A percentile compares a stretch with the other conserved stretches of the same genome.
Evolutionary conservation across 1,139 yeast species (phyloP).

Genomic region (Williopsis jadinii): DNA sequence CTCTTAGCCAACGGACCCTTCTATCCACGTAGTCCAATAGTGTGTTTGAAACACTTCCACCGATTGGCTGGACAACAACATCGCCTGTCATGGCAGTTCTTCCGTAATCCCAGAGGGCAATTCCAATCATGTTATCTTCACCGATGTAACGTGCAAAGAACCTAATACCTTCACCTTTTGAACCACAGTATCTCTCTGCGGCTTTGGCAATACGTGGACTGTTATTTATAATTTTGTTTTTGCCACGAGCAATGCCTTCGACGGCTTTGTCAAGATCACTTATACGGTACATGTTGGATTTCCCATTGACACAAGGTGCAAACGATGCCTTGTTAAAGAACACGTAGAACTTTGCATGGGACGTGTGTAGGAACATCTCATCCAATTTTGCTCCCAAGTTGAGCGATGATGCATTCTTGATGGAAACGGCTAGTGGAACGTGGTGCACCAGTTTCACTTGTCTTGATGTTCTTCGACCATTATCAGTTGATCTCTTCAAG

Average conservation of each 20-base stretch:
- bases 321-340: conserved; percentile 68
- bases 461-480: conserved; percentile 33
- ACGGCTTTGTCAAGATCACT: conserved; percentile 66
- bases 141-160: conserved; percentile 80
- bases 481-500: conserved; percentile 41
- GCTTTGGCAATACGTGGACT: conserved; percentile 23
- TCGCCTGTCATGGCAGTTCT: conserved; percentile 78
- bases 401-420: conserved; percentile 14
- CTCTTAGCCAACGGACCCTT: conserved; percentile 80
- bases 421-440: conserved; percentile 58
- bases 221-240: conserved; percentile 23
- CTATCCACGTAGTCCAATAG: conserved; percentile 55
- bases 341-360: conserved; percentile 80
- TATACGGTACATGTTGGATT: conserved; percentile 70
- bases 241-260: conserved; percentile 24
- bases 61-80: conserved; percentile 71
- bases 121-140: conserved; percentile 90
- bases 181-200: conserved; percentile 10
- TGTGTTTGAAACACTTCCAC: conserved; percentile 33
- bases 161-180: conserved; percentile 37
- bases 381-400: conserved; percentile 66
- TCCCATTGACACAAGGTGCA: conserved; percentile 94
- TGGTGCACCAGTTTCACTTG: conserved; percentile 75
- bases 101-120: conserved; percentile 69
- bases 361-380: conserved; percentile 77